Percentiles rank a stretch among this genome's conserved stretches.
These are phyloP conservation scores for Keithomyces neogunnii DNA, from an alignment of 2,329 filamentous ascomycete genomes.

Conservation along the genomic window DNA sequence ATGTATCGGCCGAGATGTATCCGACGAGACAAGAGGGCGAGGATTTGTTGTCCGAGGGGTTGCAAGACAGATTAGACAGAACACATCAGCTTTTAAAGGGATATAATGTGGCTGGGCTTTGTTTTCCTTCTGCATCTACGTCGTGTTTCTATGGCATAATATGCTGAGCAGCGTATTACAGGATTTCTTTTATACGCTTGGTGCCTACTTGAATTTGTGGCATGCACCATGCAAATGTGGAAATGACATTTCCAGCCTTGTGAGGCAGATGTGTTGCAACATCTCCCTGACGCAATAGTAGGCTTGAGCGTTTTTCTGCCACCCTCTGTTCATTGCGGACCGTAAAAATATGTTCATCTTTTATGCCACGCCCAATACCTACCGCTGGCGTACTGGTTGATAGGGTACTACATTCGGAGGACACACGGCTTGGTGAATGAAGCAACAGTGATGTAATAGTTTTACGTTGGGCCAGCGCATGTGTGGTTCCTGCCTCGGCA, in stretches of 20 bases:
- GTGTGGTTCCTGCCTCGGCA: no score
- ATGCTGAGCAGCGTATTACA: constrained; percentile 10
- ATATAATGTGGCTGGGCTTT: constrained; percentile 29
- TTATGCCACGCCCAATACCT: no score
- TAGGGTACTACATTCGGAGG: no score
- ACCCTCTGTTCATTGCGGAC: no score
- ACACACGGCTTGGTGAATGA: no score
- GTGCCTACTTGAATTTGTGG: not conserved
- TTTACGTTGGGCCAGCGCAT: no score
- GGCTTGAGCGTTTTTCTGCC: no score
- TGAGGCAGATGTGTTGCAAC: no score
- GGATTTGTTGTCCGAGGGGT: constrained; percentile 17
- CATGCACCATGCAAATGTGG: not conserved
- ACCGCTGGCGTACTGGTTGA: no score
- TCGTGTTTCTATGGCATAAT: constrained; percentile 17
- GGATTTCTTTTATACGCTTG: constrained; percentile 2
- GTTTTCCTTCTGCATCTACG: constrained; percentile 23
- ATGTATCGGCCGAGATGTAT: constrained; percentile 15
- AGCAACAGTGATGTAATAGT: no score
- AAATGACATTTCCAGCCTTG: not conserved
- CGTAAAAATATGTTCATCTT: no score
- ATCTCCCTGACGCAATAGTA: no score
- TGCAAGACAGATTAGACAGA: constrained; percentile 27
- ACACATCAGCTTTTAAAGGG: constrained; percentile 27
- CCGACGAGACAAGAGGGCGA: constrained; percentile 16